Conservation (phyloP, 441 rosid genomes). For the Bocquillonia castaneifolia region DNA sequence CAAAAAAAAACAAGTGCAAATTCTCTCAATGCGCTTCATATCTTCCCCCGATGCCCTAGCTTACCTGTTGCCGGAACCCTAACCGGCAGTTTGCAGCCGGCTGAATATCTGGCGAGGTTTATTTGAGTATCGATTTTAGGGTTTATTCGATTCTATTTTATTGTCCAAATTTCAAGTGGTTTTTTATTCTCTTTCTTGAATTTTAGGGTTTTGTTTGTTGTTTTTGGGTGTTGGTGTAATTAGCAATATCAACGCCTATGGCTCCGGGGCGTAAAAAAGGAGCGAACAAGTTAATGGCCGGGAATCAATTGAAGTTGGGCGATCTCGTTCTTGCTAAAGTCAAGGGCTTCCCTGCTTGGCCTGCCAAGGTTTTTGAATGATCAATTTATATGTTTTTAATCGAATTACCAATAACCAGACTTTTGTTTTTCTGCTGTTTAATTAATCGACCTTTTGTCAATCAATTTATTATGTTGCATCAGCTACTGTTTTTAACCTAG, state of each 20-base stretch:
- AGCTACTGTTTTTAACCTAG: too few species aligned
- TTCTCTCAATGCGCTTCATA: constrained; percentile 3
- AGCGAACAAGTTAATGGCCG: constrained; percentile 60
- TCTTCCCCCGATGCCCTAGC: constrained; percentile 28
- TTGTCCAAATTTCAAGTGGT: constrained; percentile 1
- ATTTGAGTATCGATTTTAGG: not conserved
- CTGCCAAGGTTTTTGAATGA: constrained; percentile 65
- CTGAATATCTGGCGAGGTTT: constrained; percentile 28
- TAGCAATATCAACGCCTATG: constrained; percentile 42
- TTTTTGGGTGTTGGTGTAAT: not conserved
- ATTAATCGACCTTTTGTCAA: too few species aligned
- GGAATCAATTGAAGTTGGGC: constrained; percentile 72
- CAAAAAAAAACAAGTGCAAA: too few species aligned
- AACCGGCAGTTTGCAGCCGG: constrained; percentile 26
- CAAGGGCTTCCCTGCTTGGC: constrained; percentile 98
- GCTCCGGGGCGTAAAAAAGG: constrained; percentile 95
- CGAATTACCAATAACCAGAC: too few species aligned
- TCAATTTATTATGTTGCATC: not conserved
- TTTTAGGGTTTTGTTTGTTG: constrained; percentile 27
- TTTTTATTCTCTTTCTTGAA: not conserved
- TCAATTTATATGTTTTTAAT: not conserved
- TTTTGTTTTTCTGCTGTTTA: not conserved
- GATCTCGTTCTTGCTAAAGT: constrained; percentile 99
- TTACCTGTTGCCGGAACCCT: constrained; percentile 33
- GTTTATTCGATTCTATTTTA: not conserved